Conservation (phyloP, 2,329 filamentous ascomycete genomes). For the Trichoderma sp. region DNA sequence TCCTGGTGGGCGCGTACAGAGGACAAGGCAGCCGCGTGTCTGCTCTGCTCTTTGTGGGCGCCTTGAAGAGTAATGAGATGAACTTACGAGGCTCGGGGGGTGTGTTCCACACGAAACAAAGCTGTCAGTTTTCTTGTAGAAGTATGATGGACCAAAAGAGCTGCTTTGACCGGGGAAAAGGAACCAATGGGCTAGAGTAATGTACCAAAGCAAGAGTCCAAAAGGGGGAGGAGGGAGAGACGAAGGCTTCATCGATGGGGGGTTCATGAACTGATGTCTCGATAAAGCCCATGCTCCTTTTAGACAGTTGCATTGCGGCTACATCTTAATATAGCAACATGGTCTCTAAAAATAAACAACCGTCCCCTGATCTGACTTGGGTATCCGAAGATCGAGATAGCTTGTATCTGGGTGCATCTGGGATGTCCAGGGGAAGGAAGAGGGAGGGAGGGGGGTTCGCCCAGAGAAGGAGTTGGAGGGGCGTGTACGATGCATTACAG, state of each 20-base stretch:
- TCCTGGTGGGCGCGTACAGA: constrained; percentile 4
- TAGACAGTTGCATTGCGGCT: constrained; percentile 27
- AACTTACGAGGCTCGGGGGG: neutral
- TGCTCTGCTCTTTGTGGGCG: neutral
- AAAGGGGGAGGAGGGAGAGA: neutral
- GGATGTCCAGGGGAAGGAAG: neutral
- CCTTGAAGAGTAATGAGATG: neutral
- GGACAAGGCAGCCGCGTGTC: neutral
- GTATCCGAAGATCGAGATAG: constrained; percentile 24
- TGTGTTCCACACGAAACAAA: constrained; percentile 5
- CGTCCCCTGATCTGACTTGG: constrained; percentile 22
- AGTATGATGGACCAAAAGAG: neutral
- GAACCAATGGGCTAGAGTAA: neutral
- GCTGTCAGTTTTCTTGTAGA: neutral
- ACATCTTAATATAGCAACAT: constrained; percentile 29
- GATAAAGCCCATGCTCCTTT: constrained; percentile 25
- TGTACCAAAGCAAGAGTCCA: neutral
- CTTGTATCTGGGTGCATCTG: constrained; percentile 22
- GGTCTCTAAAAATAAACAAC: constrained; percentile 28
- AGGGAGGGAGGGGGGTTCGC: neutral
- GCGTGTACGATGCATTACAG: constrained; percentile 11
- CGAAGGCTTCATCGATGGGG: neutral
- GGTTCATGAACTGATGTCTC: constrained; percentile 23
- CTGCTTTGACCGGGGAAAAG: neutral
- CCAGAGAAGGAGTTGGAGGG: neutral